phyloP scores from a whole-genome alignment of 306 rosid species.

The Pterocarpus macrocarpus region DNA sequence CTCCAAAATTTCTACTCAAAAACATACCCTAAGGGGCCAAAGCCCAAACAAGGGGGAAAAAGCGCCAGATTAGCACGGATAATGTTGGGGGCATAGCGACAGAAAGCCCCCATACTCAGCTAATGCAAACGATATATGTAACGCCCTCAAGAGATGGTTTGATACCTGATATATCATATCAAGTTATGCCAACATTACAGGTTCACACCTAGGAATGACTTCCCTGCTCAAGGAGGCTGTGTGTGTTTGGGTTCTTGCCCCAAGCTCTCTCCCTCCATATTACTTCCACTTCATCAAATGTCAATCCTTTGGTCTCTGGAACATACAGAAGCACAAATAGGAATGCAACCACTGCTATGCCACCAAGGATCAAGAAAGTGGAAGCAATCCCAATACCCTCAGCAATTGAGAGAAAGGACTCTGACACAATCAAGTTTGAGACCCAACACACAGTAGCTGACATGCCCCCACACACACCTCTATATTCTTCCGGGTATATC shows the following conservation, averaged over 20 bases:
- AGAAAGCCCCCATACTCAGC: neutral
- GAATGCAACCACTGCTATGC: constrained; percentile 70
- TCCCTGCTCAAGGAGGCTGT: constrained; percentile 68
- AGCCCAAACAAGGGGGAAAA: neutral
- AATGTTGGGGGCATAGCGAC: neutral
- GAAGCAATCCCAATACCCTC: constrained; percentile 71
- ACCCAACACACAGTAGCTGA: constrained; percentile 90
- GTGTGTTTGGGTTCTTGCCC: constrained; percentile 64
- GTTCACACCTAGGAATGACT: constrained; percentile 45
- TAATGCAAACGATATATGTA: neutral
- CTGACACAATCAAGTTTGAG: constrained; percentile 88
- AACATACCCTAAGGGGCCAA: neutral
- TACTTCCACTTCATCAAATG: constrained; percentile 89
- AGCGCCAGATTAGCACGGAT: neutral
- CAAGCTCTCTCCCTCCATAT: constrained; percentile 94
- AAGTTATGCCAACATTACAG: neutral
- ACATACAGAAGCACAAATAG: constrained; percentile 67
- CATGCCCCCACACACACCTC: constrained; percentile 94
- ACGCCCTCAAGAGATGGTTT: constrained; percentile 14
- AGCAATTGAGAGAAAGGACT: constrained; percentile 75
- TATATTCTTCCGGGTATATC: constrained; percentile 89
- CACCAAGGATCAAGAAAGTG: constrained; percentile 78
- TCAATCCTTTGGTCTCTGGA: constrained; percentile 93
- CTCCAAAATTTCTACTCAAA: no score
- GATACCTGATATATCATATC: constrained; percentile 1